Evolutionary conservation across 2,329 filamentous ascomycete species (phyloP).

Genomic region (Neonectria hederae): DNA sequence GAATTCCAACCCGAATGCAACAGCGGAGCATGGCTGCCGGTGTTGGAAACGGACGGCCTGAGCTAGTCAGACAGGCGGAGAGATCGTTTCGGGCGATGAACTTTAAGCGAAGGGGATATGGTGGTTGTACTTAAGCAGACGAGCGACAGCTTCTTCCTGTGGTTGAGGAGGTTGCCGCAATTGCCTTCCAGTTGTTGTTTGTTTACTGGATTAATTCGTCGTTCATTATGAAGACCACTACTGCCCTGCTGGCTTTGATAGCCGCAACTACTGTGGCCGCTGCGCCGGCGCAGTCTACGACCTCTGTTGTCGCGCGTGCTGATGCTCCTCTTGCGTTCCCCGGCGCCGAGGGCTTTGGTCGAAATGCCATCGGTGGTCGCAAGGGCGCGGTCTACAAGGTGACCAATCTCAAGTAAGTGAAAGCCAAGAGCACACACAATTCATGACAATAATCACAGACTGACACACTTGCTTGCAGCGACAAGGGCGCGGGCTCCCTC

Average conservation of each 20-base stretch:
- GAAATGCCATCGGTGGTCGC: constrained; percentile 46
- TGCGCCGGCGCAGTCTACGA: neutral
- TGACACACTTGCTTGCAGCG: constrained; percentile 13
- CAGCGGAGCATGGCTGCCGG: neutral
- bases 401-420: constrained; percentile 48
- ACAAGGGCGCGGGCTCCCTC: constrained; percentile 50
- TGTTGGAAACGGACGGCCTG: no score
- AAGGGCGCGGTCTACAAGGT: constrained; percentile 50
- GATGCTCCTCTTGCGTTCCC: constrained; percentile 45
- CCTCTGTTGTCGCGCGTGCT: neutral
- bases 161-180: neutral
- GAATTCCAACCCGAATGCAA: neutral
- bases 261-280: neutral
- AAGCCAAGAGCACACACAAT: no score
- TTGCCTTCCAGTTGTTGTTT: neutral
- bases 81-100: neutral
- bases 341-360: constrained; percentile 47
- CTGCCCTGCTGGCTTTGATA: neutral
- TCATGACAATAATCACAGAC: neutral
- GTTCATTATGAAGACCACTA: neutral
- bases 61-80: neutral
- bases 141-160: neutral
- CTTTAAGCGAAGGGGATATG: neutral
- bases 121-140: neutral
- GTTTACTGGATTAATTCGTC: neutral